These are phyloP conservation scores for Hypoxylon sp. DNA, from an alignment of 2,329 filamentous ascomycete species.

Conservation along the genomic window DNA sequence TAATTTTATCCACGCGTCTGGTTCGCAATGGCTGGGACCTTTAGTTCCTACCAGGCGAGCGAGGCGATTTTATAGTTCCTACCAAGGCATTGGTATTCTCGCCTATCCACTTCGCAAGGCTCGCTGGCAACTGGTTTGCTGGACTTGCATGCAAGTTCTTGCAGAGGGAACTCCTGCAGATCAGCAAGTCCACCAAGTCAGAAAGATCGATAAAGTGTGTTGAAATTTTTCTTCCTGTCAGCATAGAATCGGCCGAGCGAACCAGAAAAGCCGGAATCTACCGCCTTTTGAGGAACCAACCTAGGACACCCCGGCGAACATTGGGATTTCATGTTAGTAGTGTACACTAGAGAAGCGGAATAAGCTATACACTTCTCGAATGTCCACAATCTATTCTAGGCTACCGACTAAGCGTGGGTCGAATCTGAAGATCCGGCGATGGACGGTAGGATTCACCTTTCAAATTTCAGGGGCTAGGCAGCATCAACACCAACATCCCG, in stretches of 20 bases:
- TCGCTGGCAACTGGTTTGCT: not conserved
- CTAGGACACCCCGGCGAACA: conserved; percentile 13
- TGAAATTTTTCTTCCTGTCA: conserved; percentile 8
- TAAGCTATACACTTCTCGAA: conserved; percentile 25
- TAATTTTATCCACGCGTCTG: conserved; percentile 43
- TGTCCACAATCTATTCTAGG: conserved; percentile 32
- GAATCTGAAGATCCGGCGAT: conserved; percentile 38
- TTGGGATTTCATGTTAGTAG: conserved; percentile 1
- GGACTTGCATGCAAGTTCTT: conserved; percentile 2
- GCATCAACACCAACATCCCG: conserved; percentile 15
- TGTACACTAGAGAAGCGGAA: not conserved
- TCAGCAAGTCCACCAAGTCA: not conserved
- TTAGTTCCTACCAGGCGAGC: conserved; percentile 22
- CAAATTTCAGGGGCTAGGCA: conserved; percentile 41
- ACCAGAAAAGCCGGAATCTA: conserved; percentile 3
- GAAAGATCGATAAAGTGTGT: conserved; percentile 10
- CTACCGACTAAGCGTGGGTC: conserved; percentile 27
- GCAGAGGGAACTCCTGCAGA: conserved; percentile 1
- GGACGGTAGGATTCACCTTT: conserved; percentile 36
- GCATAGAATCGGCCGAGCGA: conserved; percentile 6
- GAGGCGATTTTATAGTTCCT: conserved; percentile 3
- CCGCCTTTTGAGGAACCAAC: not conserved
- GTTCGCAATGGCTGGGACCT: conserved; percentile 22
- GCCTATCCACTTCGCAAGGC: conserved; percentile 1
- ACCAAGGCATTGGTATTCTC: conserved; percentile 6